A percentile compares a stretch with the other conserved stretches of the same genome.
Conservation (phyloP, 1,139 yeast species). For the Pichia cactophila region DNA sequence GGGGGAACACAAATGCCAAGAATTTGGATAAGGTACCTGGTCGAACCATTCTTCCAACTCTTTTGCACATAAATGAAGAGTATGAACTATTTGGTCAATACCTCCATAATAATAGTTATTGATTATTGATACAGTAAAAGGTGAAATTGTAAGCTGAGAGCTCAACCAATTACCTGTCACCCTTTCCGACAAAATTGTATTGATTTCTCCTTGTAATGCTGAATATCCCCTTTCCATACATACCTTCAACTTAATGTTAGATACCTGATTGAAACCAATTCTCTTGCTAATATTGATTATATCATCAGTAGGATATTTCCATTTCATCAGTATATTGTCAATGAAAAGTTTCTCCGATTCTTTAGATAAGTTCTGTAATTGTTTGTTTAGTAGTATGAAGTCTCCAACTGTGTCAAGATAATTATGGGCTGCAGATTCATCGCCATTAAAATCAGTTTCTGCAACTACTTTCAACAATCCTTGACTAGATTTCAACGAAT, state of each 20-base stretch:
- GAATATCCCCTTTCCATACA: conserved; percentile 47
- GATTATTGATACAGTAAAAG: conserved; percentile 34
- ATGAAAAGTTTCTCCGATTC: conserved; percentile 15
- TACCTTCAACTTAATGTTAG: conserved; percentile 28
- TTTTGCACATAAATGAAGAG: conserved; percentile 33
- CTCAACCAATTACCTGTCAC: conserved; percentile 8
- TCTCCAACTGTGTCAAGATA: conserved; percentile 55
- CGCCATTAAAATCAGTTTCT: conserved; percentile 43
- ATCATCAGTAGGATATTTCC: conserved; percentile 40
- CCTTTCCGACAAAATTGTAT: conserved; percentile 17
- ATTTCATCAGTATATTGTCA: conserved; percentile 30
- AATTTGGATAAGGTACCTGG: conserved; percentile 23
- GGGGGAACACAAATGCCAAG: conserved; percentile 38
- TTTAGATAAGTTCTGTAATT: conserved; percentile 26
- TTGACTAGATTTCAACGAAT: conserved; percentile 43
- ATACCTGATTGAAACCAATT: conserved; percentile 29
- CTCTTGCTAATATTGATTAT: conserved; percentile 30
- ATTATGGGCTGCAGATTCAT: conserved; percentile 39
- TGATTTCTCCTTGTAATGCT: conserved; percentile 38
- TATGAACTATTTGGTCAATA: conserved; percentile 35
- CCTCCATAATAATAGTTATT: conserved; percentile 49
- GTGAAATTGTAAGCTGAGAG: conserved; percentile 29
- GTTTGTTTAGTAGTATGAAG: conserved; percentile 36
- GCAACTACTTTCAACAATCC: conserved; percentile 41
- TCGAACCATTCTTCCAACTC: conserved; percentile 36